These are phyloP conservation scores for Chenopodium formosanum DNA, from an alignment of 148 eudicot genomes.

Conservation along the genomic window DNA sequence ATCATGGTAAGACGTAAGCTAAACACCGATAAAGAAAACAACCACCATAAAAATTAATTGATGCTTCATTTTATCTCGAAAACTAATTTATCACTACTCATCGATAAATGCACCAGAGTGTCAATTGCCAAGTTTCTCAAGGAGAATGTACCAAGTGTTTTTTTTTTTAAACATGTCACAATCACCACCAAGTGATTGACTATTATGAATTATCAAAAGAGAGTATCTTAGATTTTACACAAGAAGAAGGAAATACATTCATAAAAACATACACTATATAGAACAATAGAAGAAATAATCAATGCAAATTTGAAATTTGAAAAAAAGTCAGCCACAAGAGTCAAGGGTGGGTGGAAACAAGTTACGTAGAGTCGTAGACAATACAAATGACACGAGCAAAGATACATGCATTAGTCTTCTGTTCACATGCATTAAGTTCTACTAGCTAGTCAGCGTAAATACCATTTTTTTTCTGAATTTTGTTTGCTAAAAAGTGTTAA, in stretches of 20 bases:
- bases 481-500: too few relatives aligned
- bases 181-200: not conserved
- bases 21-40: too few relatives aligned
- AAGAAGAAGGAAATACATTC: not conserved
- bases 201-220: not conserved
- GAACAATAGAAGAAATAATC: not conserved
- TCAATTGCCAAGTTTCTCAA: not conserved
- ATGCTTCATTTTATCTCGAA: too few relatives aligned
- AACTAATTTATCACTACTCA: too few relatives aligned
- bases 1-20: too few relatives aligned
- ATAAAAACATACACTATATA: too few relatives aligned
- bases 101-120: not conserved
- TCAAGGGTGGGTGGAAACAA: constrained; percentile 18
- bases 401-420: not conserved
- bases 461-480: not conserved
- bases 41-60: too few relatives aligned
- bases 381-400: constrained; percentile 6
- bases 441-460: constrained; percentile 3
- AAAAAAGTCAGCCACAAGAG: constrained; percentile 1
- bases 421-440: not conserved
- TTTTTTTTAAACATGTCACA: not conserved
- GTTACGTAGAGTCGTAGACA: not conserved
- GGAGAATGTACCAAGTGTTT: not conserved
- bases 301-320: not conserved
- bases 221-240: constrained; percentile 6